A percentile compares a stretch with the other conserved stretches of the same genome.
Conservation (phyloP, 1,284 basidiomycete species). For the Melampsora abietis-canadensis region DNA sequence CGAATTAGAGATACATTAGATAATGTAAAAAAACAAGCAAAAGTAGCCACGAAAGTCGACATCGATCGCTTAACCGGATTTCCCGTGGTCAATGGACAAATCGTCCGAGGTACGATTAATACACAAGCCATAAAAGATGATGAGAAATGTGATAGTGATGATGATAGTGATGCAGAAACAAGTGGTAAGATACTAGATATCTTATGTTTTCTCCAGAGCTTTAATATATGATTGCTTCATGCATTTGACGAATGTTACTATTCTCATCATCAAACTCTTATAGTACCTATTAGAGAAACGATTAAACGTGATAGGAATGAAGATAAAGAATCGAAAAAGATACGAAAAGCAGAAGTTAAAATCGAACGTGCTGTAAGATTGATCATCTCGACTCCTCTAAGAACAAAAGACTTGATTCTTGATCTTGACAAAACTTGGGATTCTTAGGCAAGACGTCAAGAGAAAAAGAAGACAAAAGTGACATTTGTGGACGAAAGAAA, state of each 20-base stretch:
- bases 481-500: neutral
- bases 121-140: conserved; percentile 26
- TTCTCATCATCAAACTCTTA: no score
- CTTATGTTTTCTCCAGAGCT: neutral
- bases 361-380: conserved; percentile 64
- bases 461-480: conserved; percentile 3
- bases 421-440: neutral
- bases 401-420: neutral
- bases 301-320: conserved; percentile 73
- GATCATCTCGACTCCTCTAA: no score
- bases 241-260: no score
- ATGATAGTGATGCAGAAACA: conserved; percentile 7
- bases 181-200: neutral
- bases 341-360: conserved; percentile 83
- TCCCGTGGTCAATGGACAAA: conserved; percentile 59
- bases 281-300: conserved; percentile 49
- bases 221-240: neutral
- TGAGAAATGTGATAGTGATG: conserved; percentile 45
- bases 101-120: conserved; percentile 34
- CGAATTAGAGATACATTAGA: conserved; percentile 56
- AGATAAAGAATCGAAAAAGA: conserved; percentile 77
- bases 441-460: conserved; percentile 6
- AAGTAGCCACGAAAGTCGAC: conserved; percentile 61
- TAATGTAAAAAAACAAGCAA: neutral
- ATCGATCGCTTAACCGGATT: conserved; percentile 73